These are phyloP conservation scores for Groenewaldozyma sp. DNA, from an alignment of 1,139 yeast species.

Conservation along the genomic window DNA sequence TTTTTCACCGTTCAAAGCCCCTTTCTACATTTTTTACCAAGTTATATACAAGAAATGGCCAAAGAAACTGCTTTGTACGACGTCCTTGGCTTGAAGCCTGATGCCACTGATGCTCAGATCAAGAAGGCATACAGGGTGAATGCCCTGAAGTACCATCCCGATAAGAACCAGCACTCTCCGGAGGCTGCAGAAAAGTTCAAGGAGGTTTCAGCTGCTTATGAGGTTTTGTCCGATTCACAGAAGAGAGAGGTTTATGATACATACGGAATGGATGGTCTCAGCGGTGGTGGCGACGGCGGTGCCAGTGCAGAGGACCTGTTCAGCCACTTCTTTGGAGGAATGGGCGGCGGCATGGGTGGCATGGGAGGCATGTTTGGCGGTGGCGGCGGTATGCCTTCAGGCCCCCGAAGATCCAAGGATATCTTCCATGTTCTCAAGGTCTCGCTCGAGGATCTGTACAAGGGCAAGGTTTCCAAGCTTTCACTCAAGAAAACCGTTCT, in stretches of 20 bases:
- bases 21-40: no score
- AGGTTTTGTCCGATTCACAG: conserved; percentile 73
- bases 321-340: conserved; percentile 84
- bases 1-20: neutral
- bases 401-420: conserved; percentile 62
- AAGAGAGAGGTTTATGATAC: conserved; percentile 85
- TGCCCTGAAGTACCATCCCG: conserved; percentile 93
- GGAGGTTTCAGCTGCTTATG: conserved; percentile 77
- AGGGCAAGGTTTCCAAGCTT: conserved; percentile 89
- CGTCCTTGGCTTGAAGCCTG: conserved; percentile 60
- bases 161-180: conserved; percentile 77
- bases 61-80: conserved; percentile 88
- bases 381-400: conserved; percentile 62
- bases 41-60: conserved; percentile 74
- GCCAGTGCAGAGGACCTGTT: conserved; percentile 80
- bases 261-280: conserved; percentile 88
- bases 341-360: conserved; percentile 36
- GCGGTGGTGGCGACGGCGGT: conserved; percentile 64
- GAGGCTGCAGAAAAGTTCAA: conserved; percentile 94
- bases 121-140: conserved; percentile 92
- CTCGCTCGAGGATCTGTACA: conserved; percentile 77
- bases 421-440: conserved; percentile 83
- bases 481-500: conserved; percentile 87
- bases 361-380: conserved; percentile 42
- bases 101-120: conserved; percentile 73